Evolutionary conservation across 2,329 filamentous ascomycete species (phyloP), one percentile per base, ranked within the genome.

Genomic region (Helminthosporium solani): DNA sequence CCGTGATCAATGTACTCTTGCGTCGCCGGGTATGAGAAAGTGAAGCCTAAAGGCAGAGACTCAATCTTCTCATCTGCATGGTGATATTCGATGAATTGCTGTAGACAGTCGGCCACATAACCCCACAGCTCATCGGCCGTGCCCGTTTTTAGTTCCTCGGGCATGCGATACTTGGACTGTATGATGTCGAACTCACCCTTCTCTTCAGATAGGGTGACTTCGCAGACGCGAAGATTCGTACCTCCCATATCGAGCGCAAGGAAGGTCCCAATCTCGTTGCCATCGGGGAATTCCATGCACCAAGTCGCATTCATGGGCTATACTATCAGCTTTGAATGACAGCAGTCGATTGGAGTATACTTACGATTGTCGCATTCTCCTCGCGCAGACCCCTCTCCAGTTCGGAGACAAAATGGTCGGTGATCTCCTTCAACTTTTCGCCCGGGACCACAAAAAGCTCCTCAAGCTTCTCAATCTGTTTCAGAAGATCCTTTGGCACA

Each of bases 281-380:
- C 92, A 66, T 88, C 87, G 31, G 92, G 92, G 71, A 89, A 91
- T 40, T 83, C 84, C 84, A 96, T 90, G 50, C 95, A 91, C 92
- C 92, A 97, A 48, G 92, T 96, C 47, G 92, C 88, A 73, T 96
- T 96, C 92, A 97, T 97, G 53, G 92, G 92, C 89, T 95, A 59
- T 36, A 11, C 53, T 42, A 12, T 31, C 11, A 38, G 35, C 8
- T 16, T 21, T 8, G 7, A 9, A 9, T 12, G n/a, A 16, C 19
- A 8, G n/a, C n/a, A 19, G 5, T n/a, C 3, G 3, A 7, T 18
- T 1, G 21, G 35, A 27, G 20, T 18, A 3, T 3, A 78, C 88
- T 79, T 72, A 95, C 90, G 72, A 99, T 97, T 70, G 86, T 95
- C 50, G 90, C 91, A 52, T 92, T 92, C 73, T 95, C 86, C 47